Evolutionary conservation across 371 early-diverging fungal species (phyloP).

Genomic region (Choanephora cucurbitarum): DNA sequence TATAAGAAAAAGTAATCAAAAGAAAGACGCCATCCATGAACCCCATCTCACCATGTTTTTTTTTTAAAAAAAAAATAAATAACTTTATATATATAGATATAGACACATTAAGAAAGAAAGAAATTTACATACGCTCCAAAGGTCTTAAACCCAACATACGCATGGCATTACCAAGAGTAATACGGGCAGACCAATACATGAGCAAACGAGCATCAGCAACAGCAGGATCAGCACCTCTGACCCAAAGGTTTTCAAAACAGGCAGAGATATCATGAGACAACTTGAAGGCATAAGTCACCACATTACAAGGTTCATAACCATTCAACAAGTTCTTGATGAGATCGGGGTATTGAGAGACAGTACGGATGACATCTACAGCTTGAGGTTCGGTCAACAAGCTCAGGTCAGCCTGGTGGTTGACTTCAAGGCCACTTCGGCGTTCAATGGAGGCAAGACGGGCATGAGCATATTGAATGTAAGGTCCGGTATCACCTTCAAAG

Average conservation of each 20-base stretch:
- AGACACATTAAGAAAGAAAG: too few species aligned
- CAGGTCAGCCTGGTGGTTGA: conserved; percentile 66
- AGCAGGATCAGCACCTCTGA: conserved; percentile 76
- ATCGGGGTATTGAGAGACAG: conserved; percentile 92
- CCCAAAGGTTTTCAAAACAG: conserved; percentile 84
- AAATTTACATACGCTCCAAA: conserved; percentile 82
- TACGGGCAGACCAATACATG: conserved; percentile 75
- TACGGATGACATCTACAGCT: conserved; percentile 75
- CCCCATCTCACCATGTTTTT: too few species aligned
- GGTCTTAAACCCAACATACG: conserved; percentile 78
- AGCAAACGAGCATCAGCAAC: conserved; percentile 81
- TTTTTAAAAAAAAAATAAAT: too few species aligned
- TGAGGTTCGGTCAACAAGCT: conserved; percentile 72
- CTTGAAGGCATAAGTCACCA: conserved; percentile 93
- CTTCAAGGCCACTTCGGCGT: conserved; percentile 68
- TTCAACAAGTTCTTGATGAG: conserved; percentile 67
- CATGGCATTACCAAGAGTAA: conserved; percentile 87
- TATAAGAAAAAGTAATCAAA: too few species aligned
- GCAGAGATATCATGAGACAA: conserved; percentile 85
- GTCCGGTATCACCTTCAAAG: conserved; percentile 99
- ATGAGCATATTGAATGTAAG: conserved; percentile 98
- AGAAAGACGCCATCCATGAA: too few species aligned
- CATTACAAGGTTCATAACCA: conserved; percentile 89
- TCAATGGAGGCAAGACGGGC: conserved; percentile 95
- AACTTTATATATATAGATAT: not conserved